Percentiles rank a stretch among this genome's conserved stretches.
Evolutionary conservation across 1,284 basidiomycete genomes (phyloP).

Genomic region (Ganoderma lingzhi): DNA sequence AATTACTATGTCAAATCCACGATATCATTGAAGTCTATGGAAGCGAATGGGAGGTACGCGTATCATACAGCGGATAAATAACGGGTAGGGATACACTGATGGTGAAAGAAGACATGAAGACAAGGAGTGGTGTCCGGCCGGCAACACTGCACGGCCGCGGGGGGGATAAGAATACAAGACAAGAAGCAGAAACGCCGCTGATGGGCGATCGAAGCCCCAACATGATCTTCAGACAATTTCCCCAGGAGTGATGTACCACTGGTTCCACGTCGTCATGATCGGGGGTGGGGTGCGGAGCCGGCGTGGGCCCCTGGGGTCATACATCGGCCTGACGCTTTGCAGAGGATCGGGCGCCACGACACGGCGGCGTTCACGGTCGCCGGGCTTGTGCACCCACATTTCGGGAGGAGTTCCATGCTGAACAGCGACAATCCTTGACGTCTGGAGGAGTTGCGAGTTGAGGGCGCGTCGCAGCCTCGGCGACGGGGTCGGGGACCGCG

Average conservation of each 20-base stretch:
- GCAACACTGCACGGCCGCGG: conserved; percentile 6
- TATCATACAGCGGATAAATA: neutral
- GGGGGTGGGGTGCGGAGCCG: conserved; percentile 19
- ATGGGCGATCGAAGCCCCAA: neutral
- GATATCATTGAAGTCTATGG: neutral
- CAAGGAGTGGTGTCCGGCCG: neutral
- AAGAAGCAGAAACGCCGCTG: neutral
- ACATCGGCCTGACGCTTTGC: conserved; percentile 23
- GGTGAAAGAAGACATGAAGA: neutral
- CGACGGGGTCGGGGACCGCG: neutral
- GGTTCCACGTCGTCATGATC: conserved; percentile 29
- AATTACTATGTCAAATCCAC: no score
- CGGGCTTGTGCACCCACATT: conserved; percentile 22
- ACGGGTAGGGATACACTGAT: conserved; percentile 19
- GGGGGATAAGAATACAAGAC: neutral
- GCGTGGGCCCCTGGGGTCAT: conserved; percentile 21
- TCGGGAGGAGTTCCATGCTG: conserved; percentile 29
- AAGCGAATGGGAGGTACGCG: neutral
- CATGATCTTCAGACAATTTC: conserved; percentile 13
- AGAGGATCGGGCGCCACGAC: neutral
- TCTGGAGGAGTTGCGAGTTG: neutral
- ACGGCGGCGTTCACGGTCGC: neutral
- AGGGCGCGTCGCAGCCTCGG: conserved; percentile 9
- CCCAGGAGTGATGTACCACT: conserved; percentile 27
- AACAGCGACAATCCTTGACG: conserved; percentile 33